Conservation (phyloP, 2,329 filamentous ascomycete genomes). For the Pseudogymnoascus sp. region DNA sequence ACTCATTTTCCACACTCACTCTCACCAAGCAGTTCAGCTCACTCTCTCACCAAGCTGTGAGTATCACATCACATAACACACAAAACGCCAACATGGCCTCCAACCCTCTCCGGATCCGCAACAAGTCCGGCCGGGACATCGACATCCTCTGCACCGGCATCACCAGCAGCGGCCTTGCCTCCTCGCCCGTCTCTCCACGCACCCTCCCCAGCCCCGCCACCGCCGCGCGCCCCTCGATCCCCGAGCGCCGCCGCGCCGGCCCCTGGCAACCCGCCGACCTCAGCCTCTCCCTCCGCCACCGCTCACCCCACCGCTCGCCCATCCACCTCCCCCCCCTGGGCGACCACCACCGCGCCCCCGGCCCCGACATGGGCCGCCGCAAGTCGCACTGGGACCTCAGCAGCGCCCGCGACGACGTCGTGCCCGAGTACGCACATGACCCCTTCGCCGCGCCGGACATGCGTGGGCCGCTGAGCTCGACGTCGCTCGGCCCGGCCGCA, state of each 20-base stretch:
- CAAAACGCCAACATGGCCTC: background rate
- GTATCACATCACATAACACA: background rate
- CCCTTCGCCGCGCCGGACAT: background rate
- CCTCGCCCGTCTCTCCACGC: background rate
- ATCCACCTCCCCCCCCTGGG: background rate
- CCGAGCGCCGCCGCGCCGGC: background rate
- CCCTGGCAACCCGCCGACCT: background rate
- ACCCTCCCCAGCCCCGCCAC: background rate
- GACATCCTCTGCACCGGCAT: background rate
- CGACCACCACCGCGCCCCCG: background rate
- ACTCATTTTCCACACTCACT: background rate
- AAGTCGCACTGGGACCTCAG: background rate
- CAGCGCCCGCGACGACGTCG: background rate
- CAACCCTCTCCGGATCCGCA: background rate
- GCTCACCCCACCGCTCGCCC: background rate
- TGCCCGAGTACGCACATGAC: no score
- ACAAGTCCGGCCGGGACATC: background rate
- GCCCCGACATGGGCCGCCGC: background rate
- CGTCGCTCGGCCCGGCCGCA: background rate
- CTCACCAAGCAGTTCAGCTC: background rate
- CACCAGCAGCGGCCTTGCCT: background rate
- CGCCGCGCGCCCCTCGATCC: background rate
- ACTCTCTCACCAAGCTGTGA: background rate
- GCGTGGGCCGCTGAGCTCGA: background rate
- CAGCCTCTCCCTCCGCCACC: background rate